Conservation (phyloP, 2,329 filamentous ascomycete species). For the Bipolaris sorokiniana region DNA sequence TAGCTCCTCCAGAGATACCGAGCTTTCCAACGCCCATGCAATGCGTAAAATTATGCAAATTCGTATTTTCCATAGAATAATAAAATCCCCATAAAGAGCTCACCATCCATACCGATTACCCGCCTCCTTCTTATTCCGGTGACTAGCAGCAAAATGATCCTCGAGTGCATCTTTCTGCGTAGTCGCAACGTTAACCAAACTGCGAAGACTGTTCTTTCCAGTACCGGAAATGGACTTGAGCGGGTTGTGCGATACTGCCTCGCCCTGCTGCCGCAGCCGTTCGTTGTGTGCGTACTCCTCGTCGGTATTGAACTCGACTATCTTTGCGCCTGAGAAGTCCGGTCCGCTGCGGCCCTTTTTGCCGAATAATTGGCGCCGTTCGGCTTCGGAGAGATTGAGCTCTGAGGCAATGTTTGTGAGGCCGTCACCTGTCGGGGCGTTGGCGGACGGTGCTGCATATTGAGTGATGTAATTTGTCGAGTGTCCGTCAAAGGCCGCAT, state of each 20-base stretch:
- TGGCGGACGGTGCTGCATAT: constrained; percentile 16
- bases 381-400: constrained; percentile 77
- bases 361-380: constrained; percentile 84
- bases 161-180: constrained; percentile 86
- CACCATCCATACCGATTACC: constrained; percentile 85
- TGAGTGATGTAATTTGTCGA: constrained; percentile 6
- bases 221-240: constrained; percentile 77
- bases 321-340: constrained; percentile 62
- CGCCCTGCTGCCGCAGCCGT: constrained; percentile 70
- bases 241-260: constrained; percentile 76
- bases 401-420: constrained; percentile 75
- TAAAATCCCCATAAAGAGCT: neutral
- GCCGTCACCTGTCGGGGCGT: constrained; percentile 54
- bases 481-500: constrained; percentile 20
- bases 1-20: neutral
- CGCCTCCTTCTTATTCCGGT: constrained; percentile 79
- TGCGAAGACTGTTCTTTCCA: constrained; percentile 86
- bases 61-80: neutral
- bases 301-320: constrained; percentile 89
- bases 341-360: constrained; percentile 60
- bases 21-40: neutral
- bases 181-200: constrained; percentile 82
- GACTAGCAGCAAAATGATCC: constrained; percentile 86
- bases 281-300: constrained; percentile 87
- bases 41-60: too few relatives aligned